Evolutionary conservation across 768 basidiomycete species (phyloP), one percentile per base, ranked within the genome.

Genomic region (Kwoniella sp.): DNA sequence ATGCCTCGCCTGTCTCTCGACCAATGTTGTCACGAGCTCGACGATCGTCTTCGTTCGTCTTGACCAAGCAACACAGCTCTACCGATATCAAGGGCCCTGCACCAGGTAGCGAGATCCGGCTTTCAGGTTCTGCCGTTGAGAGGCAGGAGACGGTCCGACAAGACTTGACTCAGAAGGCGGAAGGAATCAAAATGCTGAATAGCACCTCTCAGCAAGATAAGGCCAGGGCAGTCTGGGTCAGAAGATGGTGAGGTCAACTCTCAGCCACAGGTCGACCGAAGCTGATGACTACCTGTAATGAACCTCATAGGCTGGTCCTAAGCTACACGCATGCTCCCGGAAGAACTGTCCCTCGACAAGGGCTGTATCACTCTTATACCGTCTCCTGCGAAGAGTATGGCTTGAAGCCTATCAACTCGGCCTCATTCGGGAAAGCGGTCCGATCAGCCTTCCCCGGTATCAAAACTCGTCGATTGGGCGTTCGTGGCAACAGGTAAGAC

Each of bases 391-490:
- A 93, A 82, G 90, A 92, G 82, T 92, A 93, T 82, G 90, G 90
- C 57, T 90, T 93, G 66, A 91, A 90, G 58, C 91, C 94, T 77
- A 92, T 95, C 84, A 96, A 94, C 84, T 92, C 93, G 38, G 93
- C 93, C 71, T 93, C 93, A 1, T 85, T 96, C 73, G 93, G 93
- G 67, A 96, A 96, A 82, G 92, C 93, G 52, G 93, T 96, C 76
- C 86, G 92, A 68, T 86, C 91, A 60, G 93, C 92, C 80, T 96
- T 93, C 83, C 91, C 91, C 55, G 91, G 90, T 68, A 93, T 96
- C 85, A 94, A 93, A 86, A 95, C 93, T 56, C 85, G 93, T 71
- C 89, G 93, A 64, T 82, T 96, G 65, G 93, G 93, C 65, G 92
- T 92, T 65, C 84, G 93, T 82, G 93, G 93, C 56, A 93, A 95